Conservation (phyloP, 2,329 filamentous ascomycete species). For the Diplocarpon mali region DNA sequence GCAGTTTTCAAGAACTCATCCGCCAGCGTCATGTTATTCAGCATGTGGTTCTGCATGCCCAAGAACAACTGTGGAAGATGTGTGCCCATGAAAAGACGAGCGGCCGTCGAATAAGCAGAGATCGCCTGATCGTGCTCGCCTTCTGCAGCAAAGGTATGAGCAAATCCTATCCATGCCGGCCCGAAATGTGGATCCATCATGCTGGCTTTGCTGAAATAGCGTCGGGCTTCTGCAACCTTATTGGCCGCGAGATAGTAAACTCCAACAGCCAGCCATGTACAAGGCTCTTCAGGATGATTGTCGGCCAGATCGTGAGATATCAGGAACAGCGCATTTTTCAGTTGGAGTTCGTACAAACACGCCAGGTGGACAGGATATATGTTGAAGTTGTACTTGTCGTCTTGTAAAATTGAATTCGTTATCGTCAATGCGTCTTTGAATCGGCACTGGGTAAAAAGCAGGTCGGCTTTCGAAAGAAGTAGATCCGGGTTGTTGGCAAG, state of each 20-base stretch:
- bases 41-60: conserved; percentile 94
- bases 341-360: conserved; percentile 75
- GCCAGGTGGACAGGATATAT: conserved; percentile 88
- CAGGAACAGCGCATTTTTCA: conserved; percentile 82
- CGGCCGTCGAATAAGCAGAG: conserved; percentile 91
- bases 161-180: conserved; percentile 96
- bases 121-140: conserved; percentile 98
- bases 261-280: conserved; percentile 87
- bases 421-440: conserved; percentile 79
- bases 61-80: conserved; percentile 92
- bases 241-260: conserved; percentile 87
- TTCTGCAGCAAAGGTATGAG: conserved; percentile 94
- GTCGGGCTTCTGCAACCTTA: conserved; percentile 83
- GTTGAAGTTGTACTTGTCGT: conserved; percentile 80
- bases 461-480: conserved; percentile 77
- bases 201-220: conserved; percentile 94
- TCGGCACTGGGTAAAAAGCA: conserved; percentile 87
- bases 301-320: conserved; percentile 89
- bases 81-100: conserved; percentile 89
- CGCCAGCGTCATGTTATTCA: conserved; percentile 89
- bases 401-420: conserved; percentile 70
- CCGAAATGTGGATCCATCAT: conserved; percentile 98
- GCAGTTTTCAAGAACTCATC: conserved; percentile 91
- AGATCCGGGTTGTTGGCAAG: conserved; percentile 81
- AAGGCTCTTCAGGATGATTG: conserved; percentile 80